Evolutionary conservation across 306 rosid species (phyloP), one percentile per base, ranked within the genome.

Genomic region (Leucaena leucocephala): DNA sequence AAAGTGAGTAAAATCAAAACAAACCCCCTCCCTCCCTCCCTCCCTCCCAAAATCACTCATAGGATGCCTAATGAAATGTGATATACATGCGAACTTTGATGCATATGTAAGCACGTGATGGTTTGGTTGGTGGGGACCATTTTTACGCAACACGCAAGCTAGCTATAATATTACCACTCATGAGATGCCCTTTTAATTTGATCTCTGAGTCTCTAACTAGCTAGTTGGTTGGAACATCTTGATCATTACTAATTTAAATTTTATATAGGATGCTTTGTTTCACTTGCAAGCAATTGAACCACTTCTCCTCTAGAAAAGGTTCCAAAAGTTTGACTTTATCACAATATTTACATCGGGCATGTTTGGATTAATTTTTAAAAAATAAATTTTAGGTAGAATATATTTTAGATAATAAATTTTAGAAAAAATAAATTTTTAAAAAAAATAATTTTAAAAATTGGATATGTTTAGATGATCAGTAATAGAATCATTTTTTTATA

Each of bases 71-170:
- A 27, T 27, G 27, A 27, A 27, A 27, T 27, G 27, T 27, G 27
- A 27, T 27, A 27, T 27, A 27, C 83, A 67, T 80, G 61, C 27
- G 8, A 81, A 81, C 86, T 90, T 90, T 84, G 84, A 83, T 84
- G 89, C 83, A 84, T 82, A 84, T 64, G 19, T 5, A 80, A 80
- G 87, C 90, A 90, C 89, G 91, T 90, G 91, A 76, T 90, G 91
- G 71, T 78, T 79, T 81, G 70, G 82, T 80, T 81, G 57, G 14
- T 71, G 54, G 89, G 91, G 89, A 89, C 86, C 90, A 80, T 14
- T 48, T 52, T 35, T 39, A 68, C 80, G 62, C 58, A 48, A 66
- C 42, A 9, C 19, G 45, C 8, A 5, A 42, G 17, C 50, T 67
- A 55, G 4, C 3, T n/a, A 62, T 7, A 72, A 39, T 84, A 39